Evolutionary conservation across 306 rosid species (phyloP).

Genomic region (Lathyrus tuberosus): DNA sequence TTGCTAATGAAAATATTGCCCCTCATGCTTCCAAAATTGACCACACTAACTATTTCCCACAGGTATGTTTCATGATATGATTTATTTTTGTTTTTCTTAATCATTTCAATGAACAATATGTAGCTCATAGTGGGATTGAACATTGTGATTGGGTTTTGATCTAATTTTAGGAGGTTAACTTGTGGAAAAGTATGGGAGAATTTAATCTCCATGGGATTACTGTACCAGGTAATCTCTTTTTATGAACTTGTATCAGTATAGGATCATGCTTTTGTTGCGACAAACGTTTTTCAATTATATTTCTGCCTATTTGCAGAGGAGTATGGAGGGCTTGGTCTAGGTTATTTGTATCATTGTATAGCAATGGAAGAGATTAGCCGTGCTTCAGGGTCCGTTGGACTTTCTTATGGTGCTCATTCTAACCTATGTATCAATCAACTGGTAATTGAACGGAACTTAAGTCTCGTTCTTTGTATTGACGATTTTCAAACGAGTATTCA

Average conservation of each 20-base stretch:
- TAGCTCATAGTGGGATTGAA: neutral
- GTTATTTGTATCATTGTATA: constrained; percentile 91
- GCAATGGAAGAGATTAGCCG: constrained; percentile 98
- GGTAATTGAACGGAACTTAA: constrained; percentile 53
- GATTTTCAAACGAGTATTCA: constrained; percentile 30
- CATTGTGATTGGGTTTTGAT: constrained; percentile 36
- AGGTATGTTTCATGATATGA: constrained; percentile 41
- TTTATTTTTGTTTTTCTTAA: constrained; percentile 1
- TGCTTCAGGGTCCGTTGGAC: constrained; percentile 97
- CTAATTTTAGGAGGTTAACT: constrained; percentile 73
- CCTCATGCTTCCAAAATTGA: constrained; percentile 87
- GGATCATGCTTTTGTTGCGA: constrained; percentile 10
- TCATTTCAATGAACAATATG: constrained; percentile 18
- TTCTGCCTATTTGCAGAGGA: constrained; percentile 68
- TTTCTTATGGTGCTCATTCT: constrained; percentile 95
- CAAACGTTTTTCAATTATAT: constrained; percentile 29
- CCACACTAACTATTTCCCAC: constrained; percentile 75
- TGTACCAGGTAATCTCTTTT: constrained; percentile 69
- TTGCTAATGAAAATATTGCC: constrained; percentile 78
- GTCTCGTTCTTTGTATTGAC: constrained; percentile 33
- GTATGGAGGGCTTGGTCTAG: constrained; percentile 96
- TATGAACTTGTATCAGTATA: constrained; percentile 19
- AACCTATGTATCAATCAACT: constrained; percentile 92
- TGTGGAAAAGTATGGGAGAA: constrained; percentile 95
- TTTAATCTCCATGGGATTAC: constrained; percentile 94